Evolutionary conservation across 2,329 filamentous ascomycete species (phyloP).

Genomic region (Cryphonectria naterciae): DNA sequence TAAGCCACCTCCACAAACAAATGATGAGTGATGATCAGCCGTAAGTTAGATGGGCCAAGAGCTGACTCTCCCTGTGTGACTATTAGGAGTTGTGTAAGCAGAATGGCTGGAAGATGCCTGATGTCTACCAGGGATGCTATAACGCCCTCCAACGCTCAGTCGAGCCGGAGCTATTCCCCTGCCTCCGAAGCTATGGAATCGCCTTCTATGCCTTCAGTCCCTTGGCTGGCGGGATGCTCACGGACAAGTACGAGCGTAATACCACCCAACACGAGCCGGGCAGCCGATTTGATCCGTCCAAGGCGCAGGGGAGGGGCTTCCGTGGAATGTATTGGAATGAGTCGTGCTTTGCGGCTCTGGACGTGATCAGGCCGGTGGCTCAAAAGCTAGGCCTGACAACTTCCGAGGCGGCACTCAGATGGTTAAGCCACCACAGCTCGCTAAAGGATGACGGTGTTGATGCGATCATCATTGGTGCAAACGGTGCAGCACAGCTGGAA

Average conservation of each 20-base stretch:
- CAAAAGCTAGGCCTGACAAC: constrained; percentile 64
- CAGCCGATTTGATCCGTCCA: constrained; percentile 44
- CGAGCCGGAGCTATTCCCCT: constrained; percentile 47
- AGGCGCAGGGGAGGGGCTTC: constrained; percentile 48
- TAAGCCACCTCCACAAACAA: no score
- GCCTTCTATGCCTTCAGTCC: constrained; percentile 48
- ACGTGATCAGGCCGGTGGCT: constrained; percentile 62
- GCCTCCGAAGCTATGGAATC: constrained; percentile 47
- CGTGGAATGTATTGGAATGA: constrained; percentile 67
- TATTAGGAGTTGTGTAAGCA: constrained; percentile 42
- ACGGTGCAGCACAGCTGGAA: constrained; percentile 49
- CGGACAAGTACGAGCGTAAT: constrained; percentile 41
- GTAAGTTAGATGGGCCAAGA: no score
- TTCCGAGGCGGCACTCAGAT: constrained; percentile 67
- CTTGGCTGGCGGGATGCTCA: constrained; percentile 51
- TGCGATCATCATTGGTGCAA: constrained; percentile 53
- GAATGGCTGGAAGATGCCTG: constrained; percentile 47
- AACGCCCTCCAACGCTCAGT: constrained; percentile 35
- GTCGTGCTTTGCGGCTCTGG: constrained; percentile 56
- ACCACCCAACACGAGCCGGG: constrained; percentile 39
- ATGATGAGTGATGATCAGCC: no score
- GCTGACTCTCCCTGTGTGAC: no score
- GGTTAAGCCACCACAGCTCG: constrained; percentile 66
- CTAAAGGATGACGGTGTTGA: constrained; percentile 45
- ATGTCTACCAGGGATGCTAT: constrained; percentile 49